A percentile compares a stretch with the other conserved stretches of the same genome.
phyloP scores from a whole-genome alignment of 169 alveolate genomes.

The Eimeria nieschulzi region DNA sequence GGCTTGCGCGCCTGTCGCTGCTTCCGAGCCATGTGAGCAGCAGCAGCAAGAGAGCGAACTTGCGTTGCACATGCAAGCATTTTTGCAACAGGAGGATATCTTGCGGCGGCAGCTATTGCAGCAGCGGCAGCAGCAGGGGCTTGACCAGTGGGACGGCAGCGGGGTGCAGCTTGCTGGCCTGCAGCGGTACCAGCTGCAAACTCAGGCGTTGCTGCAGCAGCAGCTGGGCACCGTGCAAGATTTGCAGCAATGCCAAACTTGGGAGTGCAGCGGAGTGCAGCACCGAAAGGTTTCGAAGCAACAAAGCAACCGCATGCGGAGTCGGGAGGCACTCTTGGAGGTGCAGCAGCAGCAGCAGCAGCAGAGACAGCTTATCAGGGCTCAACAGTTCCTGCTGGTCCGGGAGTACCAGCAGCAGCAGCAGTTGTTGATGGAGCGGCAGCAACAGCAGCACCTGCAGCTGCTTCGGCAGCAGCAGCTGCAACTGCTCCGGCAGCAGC shows the following conservation, averaged over 20 bases:
- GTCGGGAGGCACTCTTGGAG: background rate
- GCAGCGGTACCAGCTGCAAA: slow-evolving; percentile 41
- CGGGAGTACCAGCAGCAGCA: slow-evolving; percentile 54
- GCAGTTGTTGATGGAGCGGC: slow-evolving; percentile 58
- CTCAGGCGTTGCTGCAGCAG: slow-evolving; percentile 39
- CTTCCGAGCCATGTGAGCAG: background rate
- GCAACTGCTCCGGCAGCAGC: slow-evolving; percentile 13
- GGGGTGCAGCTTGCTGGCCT: slow-evolving; percentile 12
- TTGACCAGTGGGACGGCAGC: background rate
- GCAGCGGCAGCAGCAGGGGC: slow-evolving; percentile 33
- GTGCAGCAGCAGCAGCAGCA: background rate
- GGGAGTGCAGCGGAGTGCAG: background rate
- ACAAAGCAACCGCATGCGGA: no score
- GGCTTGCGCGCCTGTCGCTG: slow-evolving; percentile 5
- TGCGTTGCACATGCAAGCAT: background rate
- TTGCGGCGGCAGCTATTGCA: slow-evolving; percentile 1
- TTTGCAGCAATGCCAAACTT: background rate
- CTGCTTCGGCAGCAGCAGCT: slow-evolving; percentile 54
- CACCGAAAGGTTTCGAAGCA: no score
- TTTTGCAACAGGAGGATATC: slow-evolving; percentile 32
- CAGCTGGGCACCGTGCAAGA: background rate
- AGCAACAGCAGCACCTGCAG: slow-evolving; percentile 36
- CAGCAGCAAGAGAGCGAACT: slow-evolving; percentile 11
- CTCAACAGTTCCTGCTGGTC: slow-evolving; percentile 40
- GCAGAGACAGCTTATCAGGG: slow-evolving; percentile 8